phyloP scores from a whole-genome alignment of 768 basidiomycete genomes.

The Sarcodon aspratus region DNA sequence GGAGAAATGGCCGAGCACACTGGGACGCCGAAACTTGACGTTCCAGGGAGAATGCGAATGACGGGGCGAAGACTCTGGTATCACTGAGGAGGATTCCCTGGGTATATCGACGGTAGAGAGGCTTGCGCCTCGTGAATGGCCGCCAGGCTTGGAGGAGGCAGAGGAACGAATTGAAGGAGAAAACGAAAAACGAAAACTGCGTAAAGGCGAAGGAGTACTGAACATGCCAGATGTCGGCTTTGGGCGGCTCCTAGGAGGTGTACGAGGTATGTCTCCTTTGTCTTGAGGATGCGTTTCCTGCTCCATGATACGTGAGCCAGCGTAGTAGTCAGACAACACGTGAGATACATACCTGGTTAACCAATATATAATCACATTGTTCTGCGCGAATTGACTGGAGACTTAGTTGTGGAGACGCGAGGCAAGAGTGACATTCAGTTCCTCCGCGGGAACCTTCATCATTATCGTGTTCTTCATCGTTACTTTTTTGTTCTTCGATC shows the following conservation, averaged over 20 bases:
- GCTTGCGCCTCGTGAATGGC: conserved; percentile 21
- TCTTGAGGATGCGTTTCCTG: too few relatives aligned
- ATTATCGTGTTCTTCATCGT: conserved; percentile 12
- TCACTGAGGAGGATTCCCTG: conserved; percentile 4
- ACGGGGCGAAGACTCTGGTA: neutral
- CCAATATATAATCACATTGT: conserved; percentile 16
- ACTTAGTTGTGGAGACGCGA: conserved; percentile 27
- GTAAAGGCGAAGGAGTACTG: conserved; percentile 26
- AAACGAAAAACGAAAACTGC: conserved; percentile 32
- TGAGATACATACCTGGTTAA: too few relatives aligned
- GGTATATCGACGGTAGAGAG: conserved; percentile 7
- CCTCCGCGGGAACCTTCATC: conserved; percentile 8
- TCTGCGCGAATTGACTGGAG: conserved; percentile 14
- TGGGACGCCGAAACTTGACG: conserved; percentile 28
- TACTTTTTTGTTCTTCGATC: conserved; percentile 28
- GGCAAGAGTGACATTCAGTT: conserved; percentile 26
- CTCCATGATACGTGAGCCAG: too few relatives aligned
- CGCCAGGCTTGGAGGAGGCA: conserved; percentile 17
- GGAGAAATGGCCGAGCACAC: conserved; percentile 49
- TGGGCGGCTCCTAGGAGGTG: conserved; percentile 19
- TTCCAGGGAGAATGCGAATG: conserved; percentile 7
- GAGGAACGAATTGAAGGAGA: conserved; percentile 28
- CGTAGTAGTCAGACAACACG: too few relatives aligned
- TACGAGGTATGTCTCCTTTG: neutral
- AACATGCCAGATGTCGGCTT: conserved; percentile 19